Evolutionary conservation across 2,329 filamentous ascomycete species (phyloP).

Genomic region (Aspergillus melleus): DNA sequence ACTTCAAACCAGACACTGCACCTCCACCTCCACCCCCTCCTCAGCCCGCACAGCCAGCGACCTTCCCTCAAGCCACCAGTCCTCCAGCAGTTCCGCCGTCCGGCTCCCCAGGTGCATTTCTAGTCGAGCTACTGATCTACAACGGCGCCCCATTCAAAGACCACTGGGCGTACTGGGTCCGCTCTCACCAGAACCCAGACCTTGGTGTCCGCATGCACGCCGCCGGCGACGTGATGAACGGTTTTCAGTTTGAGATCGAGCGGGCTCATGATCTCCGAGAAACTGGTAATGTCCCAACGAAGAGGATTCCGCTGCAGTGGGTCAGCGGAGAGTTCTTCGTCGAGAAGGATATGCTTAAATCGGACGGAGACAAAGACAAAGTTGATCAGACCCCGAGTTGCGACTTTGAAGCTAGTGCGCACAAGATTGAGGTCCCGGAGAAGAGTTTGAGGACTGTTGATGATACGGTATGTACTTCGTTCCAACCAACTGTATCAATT

Average conservation of each 20-base stretch:
- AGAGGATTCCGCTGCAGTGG: constrained; percentile 33
- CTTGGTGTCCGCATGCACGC: constrained; percentile 34
- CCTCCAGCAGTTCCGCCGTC: too few relatives aligned
- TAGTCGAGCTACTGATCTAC: constrained; percentile 32
- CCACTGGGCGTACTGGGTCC: constrained; percentile 38
- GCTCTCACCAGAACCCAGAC: constrained; percentile 13
- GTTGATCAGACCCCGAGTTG: constrained; percentile 30
- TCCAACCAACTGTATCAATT: too few relatives aligned
- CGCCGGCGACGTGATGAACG: constrained; percentile 31
- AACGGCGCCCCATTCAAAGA: constrained; percentile 38
- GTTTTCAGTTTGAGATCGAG: constrained; percentile 34
- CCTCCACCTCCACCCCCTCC: too few relatives aligned
- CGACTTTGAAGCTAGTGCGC: constrained; percentile 26
- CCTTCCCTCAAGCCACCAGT: too few relatives aligned
- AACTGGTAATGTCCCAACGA: constrained; percentile 16
- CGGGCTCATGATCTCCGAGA: constrained; percentile 25
- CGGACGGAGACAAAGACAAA: neutral
- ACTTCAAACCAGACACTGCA: too few relatives aligned
- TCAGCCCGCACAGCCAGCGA: too few relatives aligned
- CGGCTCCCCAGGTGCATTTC: neutral
- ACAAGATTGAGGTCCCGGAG: constrained; percentile 13
- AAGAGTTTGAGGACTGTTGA: constrained; percentile 1
- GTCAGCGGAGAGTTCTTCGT: constrained; percentile 15
- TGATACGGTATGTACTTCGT: too few relatives aligned
- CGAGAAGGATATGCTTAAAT: constrained; percentile 6